Evolutionary conservation across 2,329 filamentous ascomycete species (phyloP).

Genomic region (Monosporascus sp.): DNA sequence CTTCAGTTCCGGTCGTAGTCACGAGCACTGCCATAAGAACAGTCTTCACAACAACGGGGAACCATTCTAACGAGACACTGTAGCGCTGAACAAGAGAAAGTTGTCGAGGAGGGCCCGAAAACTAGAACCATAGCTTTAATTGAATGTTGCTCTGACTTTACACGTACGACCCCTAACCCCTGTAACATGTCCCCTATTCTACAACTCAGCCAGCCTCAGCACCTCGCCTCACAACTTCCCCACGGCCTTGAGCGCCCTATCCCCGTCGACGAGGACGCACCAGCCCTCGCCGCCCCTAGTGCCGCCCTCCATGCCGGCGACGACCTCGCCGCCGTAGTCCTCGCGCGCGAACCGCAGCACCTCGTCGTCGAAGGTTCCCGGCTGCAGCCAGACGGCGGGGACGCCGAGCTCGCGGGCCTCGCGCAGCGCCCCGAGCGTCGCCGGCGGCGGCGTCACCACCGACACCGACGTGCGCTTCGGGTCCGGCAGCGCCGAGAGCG

Average conservation of each 20-base stretch:
- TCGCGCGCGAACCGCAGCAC: slow-evolving; percentile 63
- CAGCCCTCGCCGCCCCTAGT: slow-evolving; percentile 62
- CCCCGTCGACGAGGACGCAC: slow-evolving; percentile 84
- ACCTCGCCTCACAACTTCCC: slow-evolving; percentile 39
- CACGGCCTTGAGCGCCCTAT: slow-evolving; percentile 52
- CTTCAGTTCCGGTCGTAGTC: no score
- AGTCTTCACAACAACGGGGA: no score
- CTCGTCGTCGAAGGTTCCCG: slow-evolving; percentile 76
- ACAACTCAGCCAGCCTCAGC: no score
- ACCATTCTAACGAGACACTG: no score
- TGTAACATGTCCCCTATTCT: no score
- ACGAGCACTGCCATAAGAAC: no score
- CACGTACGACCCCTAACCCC: no score
- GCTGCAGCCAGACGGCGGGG: slow-evolving; percentile 80
- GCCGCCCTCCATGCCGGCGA: slow-evolving; percentile 56
- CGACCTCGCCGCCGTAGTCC: slow-evolving; percentile 60
- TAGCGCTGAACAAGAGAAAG: no score
- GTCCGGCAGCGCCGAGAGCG: slow-evolving; percentile 58
- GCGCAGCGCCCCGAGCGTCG: slow-evolving; percentile 67
- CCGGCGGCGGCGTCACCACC: slow-evolving; percentile 78
- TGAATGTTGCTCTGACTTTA: no score
- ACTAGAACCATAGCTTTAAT: no score
- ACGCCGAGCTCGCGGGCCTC: slow-evolving; percentile 73
- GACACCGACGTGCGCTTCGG: slow-evolving; percentile 71
- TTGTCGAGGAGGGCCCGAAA: no score